Evolutionary conservation across 176 grass and related monocot genomes (phyloP).

Genomic region (Poa pratensis): DNA sequence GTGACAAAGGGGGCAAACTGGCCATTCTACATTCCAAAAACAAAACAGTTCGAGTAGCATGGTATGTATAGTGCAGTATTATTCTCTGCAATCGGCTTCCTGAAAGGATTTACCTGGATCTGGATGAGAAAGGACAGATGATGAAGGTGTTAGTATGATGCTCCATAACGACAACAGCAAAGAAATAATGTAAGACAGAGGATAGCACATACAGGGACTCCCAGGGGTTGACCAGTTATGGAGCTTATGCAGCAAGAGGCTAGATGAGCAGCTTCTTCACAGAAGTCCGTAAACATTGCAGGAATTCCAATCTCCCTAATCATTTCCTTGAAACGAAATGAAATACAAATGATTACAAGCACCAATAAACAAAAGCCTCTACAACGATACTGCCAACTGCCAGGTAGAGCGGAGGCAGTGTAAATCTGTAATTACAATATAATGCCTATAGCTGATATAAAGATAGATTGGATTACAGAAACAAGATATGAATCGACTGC

Average conservation of each 20-base stretch:
- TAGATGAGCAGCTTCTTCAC: constrained; percentile 97
- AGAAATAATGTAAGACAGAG: neutral
- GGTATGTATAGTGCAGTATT: constrained; percentile 72
- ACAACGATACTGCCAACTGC: constrained; percentile 19
- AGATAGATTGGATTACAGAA: constrained; percentile 15
- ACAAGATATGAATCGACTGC: neutral
- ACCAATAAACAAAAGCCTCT: neutral
- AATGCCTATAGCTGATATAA: constrained; percentile 2
- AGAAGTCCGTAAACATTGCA: constrained; percentile 90
- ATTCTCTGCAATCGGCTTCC: constrained; percentile 76
- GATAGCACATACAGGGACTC: constrained; percentile 64
- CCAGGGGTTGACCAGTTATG: constrained; percentile 58
- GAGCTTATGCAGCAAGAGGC: constrained; percentile 77
- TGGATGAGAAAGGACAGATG: constrained; percentile 41
- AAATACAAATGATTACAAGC: neutral
- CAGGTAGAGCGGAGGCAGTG: neutral
- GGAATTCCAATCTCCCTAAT: constrained; percentile 64
- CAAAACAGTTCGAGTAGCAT: constrained; percentile 92
- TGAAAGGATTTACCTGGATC: constrained; percentile 96
- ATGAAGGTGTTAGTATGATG: constrained; percentile 11
- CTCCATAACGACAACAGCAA: constrained; percentile 4
- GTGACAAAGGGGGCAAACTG: neutral
- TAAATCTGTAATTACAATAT: constrained; percentile 20
- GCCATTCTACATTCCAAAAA: constrained; percentile 73
- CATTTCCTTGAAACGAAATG: constrained; percentile 65